These are phyloP conservation scores for Aspergillus pseudoglaucus DNA, from an alignment of 2,329 filamentous ascomycete species.

Conservation along the genomic window DNA sequence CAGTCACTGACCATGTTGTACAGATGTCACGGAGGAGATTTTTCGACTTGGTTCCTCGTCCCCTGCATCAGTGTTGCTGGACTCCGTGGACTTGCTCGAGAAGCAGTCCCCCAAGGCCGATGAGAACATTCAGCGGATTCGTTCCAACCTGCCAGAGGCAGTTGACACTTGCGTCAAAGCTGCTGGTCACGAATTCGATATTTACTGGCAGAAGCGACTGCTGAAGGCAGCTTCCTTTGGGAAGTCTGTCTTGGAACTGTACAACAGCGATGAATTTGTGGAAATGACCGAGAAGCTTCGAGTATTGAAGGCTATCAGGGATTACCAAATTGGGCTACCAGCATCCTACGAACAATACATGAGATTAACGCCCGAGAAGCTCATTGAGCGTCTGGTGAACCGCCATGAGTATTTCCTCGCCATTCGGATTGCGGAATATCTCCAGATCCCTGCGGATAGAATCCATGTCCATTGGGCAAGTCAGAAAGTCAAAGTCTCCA, in stretches of 20 bases:
- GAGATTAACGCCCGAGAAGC: constrained; percentile 76
- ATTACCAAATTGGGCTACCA: constrained; percentile 83
- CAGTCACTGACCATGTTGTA: neutral
- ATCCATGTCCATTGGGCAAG: constrained; percentile 98
- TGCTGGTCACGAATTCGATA: constrained; percentile 82
- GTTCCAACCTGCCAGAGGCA: constrained; percentile 78
- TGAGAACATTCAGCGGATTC: constrained; percentile 93
- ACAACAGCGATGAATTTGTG: constrained; percentile 97
- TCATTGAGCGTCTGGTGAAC: constrained; percentile 81
- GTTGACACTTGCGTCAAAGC: constrained; percentile 92
- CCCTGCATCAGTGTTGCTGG: constrained; percentile 83
- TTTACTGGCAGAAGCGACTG: constrained; percentile 89
- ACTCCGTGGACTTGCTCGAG: constrained; percentile 86
- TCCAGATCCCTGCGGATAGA: constrained; percentile 76
- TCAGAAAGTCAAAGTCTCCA: constrained; percentile 79
- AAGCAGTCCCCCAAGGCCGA: constrained; percentile 94
- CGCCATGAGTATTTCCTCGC: constrained; percentile 88
- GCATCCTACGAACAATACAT: constrained; percentile 92
- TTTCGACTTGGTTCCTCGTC: constrained; percentile 85
- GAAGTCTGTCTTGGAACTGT: constrained; percentile 93
- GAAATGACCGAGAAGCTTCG: constrained; percentile 94
- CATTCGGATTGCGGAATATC: constrained; percentile 77
- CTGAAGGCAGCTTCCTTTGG: constrained; percentile 96
- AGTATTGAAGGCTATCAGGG: constrained; percentile 85
- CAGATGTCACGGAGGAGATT: constrained; percentile 73